phyloP scores from a whole-genome alignment of 2,329 filamentous ascomycete species.

The Gnomoniopsis sp. region DNA sequence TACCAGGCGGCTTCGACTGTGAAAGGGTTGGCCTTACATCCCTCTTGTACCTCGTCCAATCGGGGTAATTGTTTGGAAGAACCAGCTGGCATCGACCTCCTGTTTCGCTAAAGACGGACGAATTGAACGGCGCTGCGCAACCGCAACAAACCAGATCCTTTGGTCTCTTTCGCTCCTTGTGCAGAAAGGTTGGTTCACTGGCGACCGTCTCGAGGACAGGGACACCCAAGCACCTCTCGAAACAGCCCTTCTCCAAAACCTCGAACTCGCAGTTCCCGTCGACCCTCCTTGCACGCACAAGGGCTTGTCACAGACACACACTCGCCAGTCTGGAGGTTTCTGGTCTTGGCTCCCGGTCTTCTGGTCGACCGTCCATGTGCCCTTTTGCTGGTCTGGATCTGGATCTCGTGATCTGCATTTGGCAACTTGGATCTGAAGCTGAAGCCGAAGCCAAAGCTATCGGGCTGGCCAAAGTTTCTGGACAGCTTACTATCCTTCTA shows the following conservation, averaged over 20 bases:
- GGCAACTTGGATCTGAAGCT: neutral
- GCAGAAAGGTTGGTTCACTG: neutral
- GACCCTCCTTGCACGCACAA: neutral
- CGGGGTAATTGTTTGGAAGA: too few species aligned
- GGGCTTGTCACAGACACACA: neutral
- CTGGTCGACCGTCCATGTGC: neutral
- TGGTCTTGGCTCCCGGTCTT: too few species aligned
- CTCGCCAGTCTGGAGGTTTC: neutral
- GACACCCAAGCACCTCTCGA: conserved; percentile 17
- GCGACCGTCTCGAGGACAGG: conserved; percentile 10
- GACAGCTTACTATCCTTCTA: neutral
- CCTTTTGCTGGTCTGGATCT: neutral
- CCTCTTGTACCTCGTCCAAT: too few species aligned
- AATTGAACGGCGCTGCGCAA: neutral
- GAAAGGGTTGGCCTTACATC: neutral
- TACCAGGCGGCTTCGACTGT: neutral
- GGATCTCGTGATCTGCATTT: neutral
- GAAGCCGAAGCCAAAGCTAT: neutral
- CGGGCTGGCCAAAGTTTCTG: neutral
- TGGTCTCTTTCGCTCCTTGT: neutral
- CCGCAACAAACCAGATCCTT: neutral
- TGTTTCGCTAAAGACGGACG: neutral
- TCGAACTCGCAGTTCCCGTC: neutral
- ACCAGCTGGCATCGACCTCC: too few species aligned
- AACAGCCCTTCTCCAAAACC: conserved; percentile 10